Percentiles rank a stretch among this genome's conserved stretches.
Conservation (phyloP, 1,284 basidiomycete genomes). For the Abortiporus biennis region DNA sequence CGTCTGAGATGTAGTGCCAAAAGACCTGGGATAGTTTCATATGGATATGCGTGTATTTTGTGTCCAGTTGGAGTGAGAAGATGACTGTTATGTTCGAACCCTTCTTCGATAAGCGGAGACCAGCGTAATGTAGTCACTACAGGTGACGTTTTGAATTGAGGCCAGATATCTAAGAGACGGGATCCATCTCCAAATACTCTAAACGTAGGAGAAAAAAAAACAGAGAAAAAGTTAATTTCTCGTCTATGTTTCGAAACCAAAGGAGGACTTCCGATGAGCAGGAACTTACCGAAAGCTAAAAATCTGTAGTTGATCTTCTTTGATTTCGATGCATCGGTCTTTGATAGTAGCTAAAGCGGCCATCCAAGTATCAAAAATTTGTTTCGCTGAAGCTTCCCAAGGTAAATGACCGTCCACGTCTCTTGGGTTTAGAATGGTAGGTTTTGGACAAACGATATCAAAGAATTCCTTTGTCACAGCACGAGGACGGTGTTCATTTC, state of each 20-base stretch:
- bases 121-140: constrained; percentile 31
- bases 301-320: constrained; percentile 24
- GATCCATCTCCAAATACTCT: constrained; percentile 31
- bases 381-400: constrained; percentile 17
- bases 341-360: constrained; percentile 27
- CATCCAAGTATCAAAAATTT: constrained; percentile 33
- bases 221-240: neutral
- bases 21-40: constrained; percentile 30
- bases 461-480: constrained; percentile 4
- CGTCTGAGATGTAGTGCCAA: constrained; percentile 56
- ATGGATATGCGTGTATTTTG: constrained; percentile 14
- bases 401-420: constrained; percentile 11
- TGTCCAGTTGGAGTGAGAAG: constrained; percentile 23
- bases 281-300: constrained; percentile 43
- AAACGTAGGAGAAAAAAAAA: too few species aligned
- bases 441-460: constrained; percentile 6
- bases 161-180: constrained; percentile 31
- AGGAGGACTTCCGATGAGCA: too few species aligned
- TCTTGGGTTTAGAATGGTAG: constrained; percentile 23
- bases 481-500: constrained; percentile 1
- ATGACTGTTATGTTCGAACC: constrained; percentile 29
- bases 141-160: constrained; percentile 29
- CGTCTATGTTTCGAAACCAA: too few species aligned
- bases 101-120: constrained; percentile 34
- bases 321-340: constrained; percentile 38